Conservation (phyloP, 352 stramenopile genomes). For the Pythium rishiriense region DNA sequence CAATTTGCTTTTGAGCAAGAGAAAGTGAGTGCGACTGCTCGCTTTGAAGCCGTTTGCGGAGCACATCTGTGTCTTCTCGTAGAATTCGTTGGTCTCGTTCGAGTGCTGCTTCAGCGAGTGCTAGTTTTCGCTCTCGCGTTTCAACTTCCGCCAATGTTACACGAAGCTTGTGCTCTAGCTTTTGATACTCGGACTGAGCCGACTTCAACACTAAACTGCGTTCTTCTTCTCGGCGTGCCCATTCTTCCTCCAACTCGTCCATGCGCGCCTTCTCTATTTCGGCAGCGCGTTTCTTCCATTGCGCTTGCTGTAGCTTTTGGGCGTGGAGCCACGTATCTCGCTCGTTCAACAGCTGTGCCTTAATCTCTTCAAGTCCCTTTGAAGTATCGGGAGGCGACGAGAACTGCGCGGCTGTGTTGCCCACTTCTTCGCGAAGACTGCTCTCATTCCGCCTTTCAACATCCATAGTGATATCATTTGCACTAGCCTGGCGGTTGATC, state of each 20-base stretch:
- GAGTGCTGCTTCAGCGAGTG: conserved; percentile 46
- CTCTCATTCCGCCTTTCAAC: not conserved
- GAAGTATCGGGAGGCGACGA: not conserved
- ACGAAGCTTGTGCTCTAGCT: conserved; percentile 60
- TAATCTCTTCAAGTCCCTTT: conserved; percentile 32
- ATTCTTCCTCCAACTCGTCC: conserved; percentile 77
- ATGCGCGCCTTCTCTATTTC: conserved; percentile 66
- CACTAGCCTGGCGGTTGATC: not conserved
- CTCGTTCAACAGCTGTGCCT: conserved; percentile 37
- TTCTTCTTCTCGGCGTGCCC: conserved; percentile 76
- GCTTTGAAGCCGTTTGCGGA: conserved; percentile 58
- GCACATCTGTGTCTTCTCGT: conserved; percentile 54
- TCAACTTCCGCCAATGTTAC: conserved; percentile 60
- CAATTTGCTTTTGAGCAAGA: conserved; percentile 56
- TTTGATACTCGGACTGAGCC: conserved; percentile 69
- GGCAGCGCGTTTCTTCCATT: conserved; percentile 58
- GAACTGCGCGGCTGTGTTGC: not conserved
- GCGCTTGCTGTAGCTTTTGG: conserved; percentile 43
- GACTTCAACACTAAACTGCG: conserved; percentile 48
- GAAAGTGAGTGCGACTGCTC: conserved; percentile 57
- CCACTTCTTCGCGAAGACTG: not conserved
- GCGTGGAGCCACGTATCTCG: conserved; percentile 46
- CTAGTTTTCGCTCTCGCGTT: conserved; percentile 55
- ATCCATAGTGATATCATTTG: not conserved
- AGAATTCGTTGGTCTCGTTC: conserved; percentile 59